A percentile compares a stretch with the other conserved stretches of the same genome.
phyloP scores from a whole-genome alignment of 2,329 filamentous ascomycete genomes.

The Metarhizium anisopliae region DNA sequence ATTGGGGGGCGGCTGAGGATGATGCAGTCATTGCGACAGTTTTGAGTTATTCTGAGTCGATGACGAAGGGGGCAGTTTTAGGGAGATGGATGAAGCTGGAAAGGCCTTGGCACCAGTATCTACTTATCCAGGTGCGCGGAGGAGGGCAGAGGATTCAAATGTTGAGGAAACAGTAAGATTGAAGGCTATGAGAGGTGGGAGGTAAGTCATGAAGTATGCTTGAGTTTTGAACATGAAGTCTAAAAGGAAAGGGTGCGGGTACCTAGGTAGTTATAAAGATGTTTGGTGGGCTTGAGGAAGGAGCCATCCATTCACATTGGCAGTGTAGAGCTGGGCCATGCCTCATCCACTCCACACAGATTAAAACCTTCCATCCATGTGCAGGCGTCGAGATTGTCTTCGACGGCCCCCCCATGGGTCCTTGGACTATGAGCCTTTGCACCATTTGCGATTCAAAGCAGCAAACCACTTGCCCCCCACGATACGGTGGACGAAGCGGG shows the following conservation, averaged over 20 bases:
- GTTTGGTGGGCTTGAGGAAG: not conserved
- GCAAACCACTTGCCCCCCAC: slow-evolving; percentile 4
- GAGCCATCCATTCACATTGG: not conserved
- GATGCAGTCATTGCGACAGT: slow-evolving; percentile 8
- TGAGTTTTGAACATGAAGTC: no score
- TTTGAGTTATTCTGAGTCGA: not conserved
- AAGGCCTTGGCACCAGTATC: not conserved
- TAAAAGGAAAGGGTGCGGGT: no score
- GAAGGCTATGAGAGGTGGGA: no score
- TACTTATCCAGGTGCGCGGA: not conserved
- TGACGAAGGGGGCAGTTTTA: not conserved
- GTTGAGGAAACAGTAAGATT: no score
- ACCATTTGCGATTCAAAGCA: not conserved
- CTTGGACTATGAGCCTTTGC: not conserved
- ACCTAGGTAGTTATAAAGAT: no score
- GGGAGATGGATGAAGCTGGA: not conserved
- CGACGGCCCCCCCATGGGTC: not conserved
- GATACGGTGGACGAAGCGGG: not conserved
- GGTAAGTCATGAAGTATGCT: no score
- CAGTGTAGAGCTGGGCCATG: not conserved
- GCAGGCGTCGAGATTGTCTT: not conserved
- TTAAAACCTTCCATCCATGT: not conserved
- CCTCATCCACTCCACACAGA: not conserved
- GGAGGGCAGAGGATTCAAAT: no score
- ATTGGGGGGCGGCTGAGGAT: not conserved